These are phyloP conservation scores for Catharanthus roseus DNA, from an alignment of 257 asterid species.

Conservation along the genomic window DNA sequence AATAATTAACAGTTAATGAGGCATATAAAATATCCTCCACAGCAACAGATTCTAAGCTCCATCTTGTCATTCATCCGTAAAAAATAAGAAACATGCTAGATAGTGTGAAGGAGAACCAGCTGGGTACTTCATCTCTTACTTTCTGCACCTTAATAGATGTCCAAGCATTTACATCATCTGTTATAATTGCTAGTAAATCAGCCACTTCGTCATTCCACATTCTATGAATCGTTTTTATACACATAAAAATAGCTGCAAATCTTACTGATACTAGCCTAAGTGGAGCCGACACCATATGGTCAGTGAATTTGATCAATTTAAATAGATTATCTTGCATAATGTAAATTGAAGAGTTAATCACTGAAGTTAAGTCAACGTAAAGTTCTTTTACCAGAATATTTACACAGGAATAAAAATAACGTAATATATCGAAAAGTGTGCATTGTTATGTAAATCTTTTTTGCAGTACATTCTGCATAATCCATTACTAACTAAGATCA, in stretches of 20 bases:
- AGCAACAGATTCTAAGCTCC: background rate
- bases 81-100: background rate
- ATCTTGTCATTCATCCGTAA: background rate
- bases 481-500: conserved; percentile 1
- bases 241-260: background rate
- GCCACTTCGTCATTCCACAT: background rate
- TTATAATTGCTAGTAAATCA: background rate
- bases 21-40: background rate
- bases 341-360: background rate
- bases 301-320: background rate
- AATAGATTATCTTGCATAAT: background rate
- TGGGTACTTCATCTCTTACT: no score
- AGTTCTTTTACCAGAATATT: background rate
- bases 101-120: background rate
- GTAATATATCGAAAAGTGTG: background rate
- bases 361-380: background rate
- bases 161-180: background rate
- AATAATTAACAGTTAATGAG: background rate
- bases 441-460: background rate
- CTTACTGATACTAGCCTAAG: no score
- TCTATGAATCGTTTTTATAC: background rate
- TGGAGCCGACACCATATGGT: background rate
- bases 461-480: background rate
- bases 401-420: background rate
- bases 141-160: no score